Percentiles rank a stretch among this genome's conserved stretches.
phyloP scores from a whole-genome alignment of 352 stramenopile species.

The Phytophthora hybrid region DNA sequence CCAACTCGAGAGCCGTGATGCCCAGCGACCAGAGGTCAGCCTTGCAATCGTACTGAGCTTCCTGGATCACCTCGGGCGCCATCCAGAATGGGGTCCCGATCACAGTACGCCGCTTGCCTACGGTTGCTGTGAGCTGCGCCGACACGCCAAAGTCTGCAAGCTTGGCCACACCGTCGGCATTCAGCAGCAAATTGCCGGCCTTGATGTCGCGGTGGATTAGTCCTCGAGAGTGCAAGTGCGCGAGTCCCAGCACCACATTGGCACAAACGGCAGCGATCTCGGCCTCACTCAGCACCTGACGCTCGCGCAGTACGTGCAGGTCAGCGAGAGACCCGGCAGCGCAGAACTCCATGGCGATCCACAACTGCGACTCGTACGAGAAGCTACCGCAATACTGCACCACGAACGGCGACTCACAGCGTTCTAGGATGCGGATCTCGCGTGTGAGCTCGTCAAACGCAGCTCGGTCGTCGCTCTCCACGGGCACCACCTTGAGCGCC shows the following conservation, averaged over 20 bases:
- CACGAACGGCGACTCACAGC: slow-evolving; percentile 82
- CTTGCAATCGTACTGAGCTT: slow-evolving; percentile 87
- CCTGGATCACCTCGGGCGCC: slow-evolving; percentile 91
- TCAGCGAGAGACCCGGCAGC: slow-evolving; percentile 86
- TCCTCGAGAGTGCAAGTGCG: slow-evolving; percentile 80
- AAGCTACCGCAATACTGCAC: slow-evolving; percentile 90
- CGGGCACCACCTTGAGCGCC: slow-evolving; percentile 86
- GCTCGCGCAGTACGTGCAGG: slow-evolving; percentile 67
- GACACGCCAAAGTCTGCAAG: slow-evolving; percentile 93
- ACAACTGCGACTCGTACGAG: slow-evolving; percentile 75
- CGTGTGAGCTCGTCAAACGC: slow-evolving; percentile 73
- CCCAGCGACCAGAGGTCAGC: slow-evolving; percentile 87
- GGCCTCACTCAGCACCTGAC: slow-evolving; percentile 56
- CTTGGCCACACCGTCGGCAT: slow-evolving; percentile 72
- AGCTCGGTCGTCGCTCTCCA: slow-evolving; percentile 76
- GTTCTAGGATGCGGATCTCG: slow-evolving; percentile 89
- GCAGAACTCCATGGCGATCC: slow-evolving; percentile 93
- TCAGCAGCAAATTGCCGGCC: slow-evolving; percentile 87
- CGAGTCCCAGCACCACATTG: slow-evolving; percentile 74
- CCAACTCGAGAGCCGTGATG: slow-evolving; percentile 92
- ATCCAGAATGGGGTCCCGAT: slow-evolving; percentile 94
- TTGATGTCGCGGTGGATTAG: slow-evolving; percentile 93
- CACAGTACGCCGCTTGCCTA: slow-evolving; percentile 92
- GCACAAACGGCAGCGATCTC: slow-evolving; percentile 82
- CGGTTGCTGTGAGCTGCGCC: slow-evolving; percentile 90